A percentile compares a stretch with the other conserved stretches of the same genome.
Conservation (phyloP, 306 rosid genomes). For the Prunus persica region DNA sequence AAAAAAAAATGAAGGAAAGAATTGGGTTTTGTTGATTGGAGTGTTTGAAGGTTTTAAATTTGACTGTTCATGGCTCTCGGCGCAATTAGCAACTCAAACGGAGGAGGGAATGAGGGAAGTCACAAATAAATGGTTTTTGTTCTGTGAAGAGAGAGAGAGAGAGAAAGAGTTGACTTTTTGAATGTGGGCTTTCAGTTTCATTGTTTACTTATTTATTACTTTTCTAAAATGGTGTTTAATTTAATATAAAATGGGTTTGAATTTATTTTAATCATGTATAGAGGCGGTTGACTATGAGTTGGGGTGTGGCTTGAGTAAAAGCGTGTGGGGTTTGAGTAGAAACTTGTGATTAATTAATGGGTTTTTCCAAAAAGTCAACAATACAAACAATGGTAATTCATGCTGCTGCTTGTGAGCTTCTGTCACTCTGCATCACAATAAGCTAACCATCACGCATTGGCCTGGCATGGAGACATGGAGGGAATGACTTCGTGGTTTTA, state of each 20-base stretch:
- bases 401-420: background rate
- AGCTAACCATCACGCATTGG: background rate
- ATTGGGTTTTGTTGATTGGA: background rate
- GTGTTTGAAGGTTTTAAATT: background rate
- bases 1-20: background rate
- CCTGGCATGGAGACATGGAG: background rate
- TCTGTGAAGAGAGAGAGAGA: slow-evolving; percentile 4
- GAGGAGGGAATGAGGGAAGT: slow-evolving; percentile 17
- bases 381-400: background rate
- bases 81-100: background rate
- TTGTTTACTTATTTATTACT: background rate
- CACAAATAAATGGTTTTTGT: background rate
- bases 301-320: background rate
- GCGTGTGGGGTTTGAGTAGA: slow-evolving; percentile 5
- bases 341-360: background rate
- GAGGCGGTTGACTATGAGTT: slow-evolving; percentile 23
- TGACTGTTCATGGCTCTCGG: slow-evolving; percentile 18
- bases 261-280: background rate
- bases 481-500: background rate
- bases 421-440: background rate
- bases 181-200: background rate
- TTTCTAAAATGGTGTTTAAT: background rate
- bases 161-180: slow-evolving; percentile 46
- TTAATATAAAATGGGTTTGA: background rate
- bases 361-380: slow-evolving; percentile 9